Evolutionary conservation across 768 basidiomycete genomes (phyloP), one percentile per base, ranked within the genome.

Genomic region (Tricholoma terreum): DNA sequence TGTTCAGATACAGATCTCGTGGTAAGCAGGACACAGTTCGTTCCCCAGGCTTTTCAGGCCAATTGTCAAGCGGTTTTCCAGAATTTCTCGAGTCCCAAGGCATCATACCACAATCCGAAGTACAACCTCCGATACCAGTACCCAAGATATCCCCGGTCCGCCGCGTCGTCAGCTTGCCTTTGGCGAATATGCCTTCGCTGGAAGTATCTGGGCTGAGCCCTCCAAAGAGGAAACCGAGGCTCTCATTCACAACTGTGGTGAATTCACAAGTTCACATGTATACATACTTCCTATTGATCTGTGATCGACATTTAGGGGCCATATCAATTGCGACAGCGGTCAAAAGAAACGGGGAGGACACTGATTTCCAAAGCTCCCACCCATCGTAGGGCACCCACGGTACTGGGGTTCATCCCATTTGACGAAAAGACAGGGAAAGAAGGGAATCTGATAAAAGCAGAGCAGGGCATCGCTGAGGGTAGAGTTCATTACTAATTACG

Each of bases 1-100:
- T 82, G 2, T 90, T 89, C 66, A 76, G 84, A 38, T 90, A 90
- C 67, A 74, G 84, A 22, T 74, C 82, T 35, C 72, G 69, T 55
- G 83, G 86, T 84, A 58, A 42, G 73, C 65, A 31, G 6, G 31
- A 21, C 30, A 27, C 6, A 54, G 35, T 22, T 49, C 46, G 7
- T 49, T 38, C 31, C 8, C 21, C 33, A 34, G 10, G 4, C n/a
- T 36, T 50, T 54, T 21, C 33, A 17, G 24, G 17, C 19, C 14
- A 42, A 43, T 35, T 35, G 34, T 56, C 24, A 36, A 40, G 54
- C 15, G 4, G n/a, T 9, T 17, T 53, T 49, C 30, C 55, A 83
- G 84, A 79, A 38, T 84, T 81, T 56, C 65, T 84, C 49, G 72
- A 76, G 58, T 65, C 76, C 27, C 83, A 84, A 67, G 80, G 82